Conservation (phyloP, 768 basidiomycete species). For the Mycena filopes region DNA sequence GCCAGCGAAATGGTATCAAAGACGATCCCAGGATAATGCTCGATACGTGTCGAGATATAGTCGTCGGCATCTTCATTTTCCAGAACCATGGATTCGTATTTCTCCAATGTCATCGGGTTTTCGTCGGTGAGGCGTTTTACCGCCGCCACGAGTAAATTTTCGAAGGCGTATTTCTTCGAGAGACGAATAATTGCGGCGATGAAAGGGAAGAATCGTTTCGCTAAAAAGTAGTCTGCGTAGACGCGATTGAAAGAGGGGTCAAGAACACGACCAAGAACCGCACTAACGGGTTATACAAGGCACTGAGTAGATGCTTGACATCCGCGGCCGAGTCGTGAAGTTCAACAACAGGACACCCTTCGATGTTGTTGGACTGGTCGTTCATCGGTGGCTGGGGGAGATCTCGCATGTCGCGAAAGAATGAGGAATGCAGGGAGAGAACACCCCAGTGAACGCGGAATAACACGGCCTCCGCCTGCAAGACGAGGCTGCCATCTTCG, state of each 20-base stretch:
- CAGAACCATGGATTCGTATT: background rate
- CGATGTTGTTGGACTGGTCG: conserved; percentile 16
- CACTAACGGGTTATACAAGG: conserved; percentile 28
- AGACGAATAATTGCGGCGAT: conserved; percentile 11
- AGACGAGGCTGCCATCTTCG: conserved; percentile 44
- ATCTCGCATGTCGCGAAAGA: conserved; percentile 42
- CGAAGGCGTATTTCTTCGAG: conserved; percentile 21
- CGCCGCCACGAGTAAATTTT: conserved; percentile 8
- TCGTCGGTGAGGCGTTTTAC: conserved; percentile 11
- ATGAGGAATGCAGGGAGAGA: conserved; percentile 39
- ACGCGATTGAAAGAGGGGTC: no score
- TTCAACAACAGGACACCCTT: conserved; percentile 29
- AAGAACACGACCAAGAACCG: background rate
- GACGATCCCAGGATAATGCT: background rate
- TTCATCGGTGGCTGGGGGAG: conserved; percentile 8
- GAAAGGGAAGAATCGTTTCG: background rate
- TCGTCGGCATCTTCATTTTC: no score
- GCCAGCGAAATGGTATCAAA: conserved; percentile 7
- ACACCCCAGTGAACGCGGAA: conserved; percentile 47
- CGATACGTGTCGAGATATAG: background rate
- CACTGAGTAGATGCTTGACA: conserved; percentile 25
- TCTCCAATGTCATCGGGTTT: conserved; percentile 6
- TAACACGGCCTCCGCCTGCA: conserved; percentile 35
- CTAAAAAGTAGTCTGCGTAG: conserved; percentile 3
- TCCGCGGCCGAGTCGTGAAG: conserved; percentile 25